phyloP scores from a whole-genome alignment of 2,329 filamentous ascomycete species.

The Colletotrichum lentis region DNA sequence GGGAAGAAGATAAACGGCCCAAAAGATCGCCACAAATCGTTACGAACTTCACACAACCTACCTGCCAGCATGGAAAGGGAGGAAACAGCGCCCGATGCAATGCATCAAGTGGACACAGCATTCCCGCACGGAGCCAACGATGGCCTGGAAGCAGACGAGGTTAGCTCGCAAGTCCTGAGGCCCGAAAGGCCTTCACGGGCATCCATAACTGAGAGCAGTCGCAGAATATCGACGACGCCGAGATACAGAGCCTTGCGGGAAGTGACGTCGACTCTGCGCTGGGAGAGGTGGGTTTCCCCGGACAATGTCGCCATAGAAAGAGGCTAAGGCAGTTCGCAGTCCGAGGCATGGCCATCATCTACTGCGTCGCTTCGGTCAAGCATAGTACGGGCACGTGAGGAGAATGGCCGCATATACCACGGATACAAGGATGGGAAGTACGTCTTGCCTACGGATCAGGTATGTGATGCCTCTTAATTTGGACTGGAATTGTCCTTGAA shows the following conservation, averaged over 20 bases:
- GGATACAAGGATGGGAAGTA: constrained; percentile 52
- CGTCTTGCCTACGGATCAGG: constrained; percentile 50
- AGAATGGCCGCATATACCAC: constrained; percentile 52
- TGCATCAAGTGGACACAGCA: constrained; percentile 19
- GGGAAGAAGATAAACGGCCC: not conserved
- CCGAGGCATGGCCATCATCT: constrained; percentile 45
- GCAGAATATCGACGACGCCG: constrained; percentile 31
- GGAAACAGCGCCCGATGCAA: constrained; percentile 18
- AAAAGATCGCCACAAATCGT: not conserved
- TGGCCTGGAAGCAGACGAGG: constrained; percentile 36
- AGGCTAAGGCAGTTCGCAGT: constrained; percentile 17
- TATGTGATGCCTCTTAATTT: constrained; percentile 23
- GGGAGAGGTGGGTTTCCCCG: constrained; percentile 40
- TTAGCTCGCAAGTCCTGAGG: constrained; percentile 8
- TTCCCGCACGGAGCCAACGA: constrained; percentile 13
- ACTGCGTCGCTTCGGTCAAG: constrained; percentile 47
- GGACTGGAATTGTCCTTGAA: not conserved
- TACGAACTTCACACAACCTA: not conserved
- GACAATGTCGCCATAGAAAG: not conserved
- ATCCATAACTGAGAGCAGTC: constrained; percentile 1
- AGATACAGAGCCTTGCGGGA: constrained; percentile 34
- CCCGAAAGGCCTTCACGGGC: not conserved
- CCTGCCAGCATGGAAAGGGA: constrained; percentile 20
- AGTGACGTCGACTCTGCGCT: constrained; percentile 44
- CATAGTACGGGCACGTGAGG: constrained; percentile 43